phyloP scores from a whole-genome alignment of 768 basidiomycete genomes.

The Holtermanniella nyarrowii region DNA sequence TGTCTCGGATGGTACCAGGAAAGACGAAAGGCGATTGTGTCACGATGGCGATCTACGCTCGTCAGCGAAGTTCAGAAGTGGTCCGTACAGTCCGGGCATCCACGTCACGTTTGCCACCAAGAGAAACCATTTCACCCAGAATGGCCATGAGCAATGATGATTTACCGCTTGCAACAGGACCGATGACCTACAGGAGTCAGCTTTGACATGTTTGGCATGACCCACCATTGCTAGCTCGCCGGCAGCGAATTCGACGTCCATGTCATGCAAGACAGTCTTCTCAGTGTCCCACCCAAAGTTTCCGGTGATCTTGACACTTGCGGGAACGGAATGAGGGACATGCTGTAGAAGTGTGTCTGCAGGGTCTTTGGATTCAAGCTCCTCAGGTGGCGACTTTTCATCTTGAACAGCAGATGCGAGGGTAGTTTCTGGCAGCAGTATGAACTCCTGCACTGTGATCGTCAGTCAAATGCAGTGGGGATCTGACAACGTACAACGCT shows the following conservation, averaged over 20 bases:
- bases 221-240: background rate
- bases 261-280: background rate
- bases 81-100: background rate
- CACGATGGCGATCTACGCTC: slow-evolving; percentile 1
- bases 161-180: slow-evolving; percentile 8
- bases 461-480: background rate
- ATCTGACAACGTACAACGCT: background rate
- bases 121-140: slow-evolving; percentile 11
- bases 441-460: background rate
- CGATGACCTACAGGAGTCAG: background rate
- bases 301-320: background rate
- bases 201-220: background rate
- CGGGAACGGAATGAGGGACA: background rate
- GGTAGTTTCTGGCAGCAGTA: background rate
- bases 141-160: slow-evolving; percentile 11
- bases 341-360: background rate
- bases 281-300: background rate
- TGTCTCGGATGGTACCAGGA: slow-evolving; percentile 1
- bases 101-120: slow-evolving; percentile 1
- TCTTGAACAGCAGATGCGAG: background rate
- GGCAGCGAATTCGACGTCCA: background rate
- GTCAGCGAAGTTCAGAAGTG: no score
- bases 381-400: background rate
- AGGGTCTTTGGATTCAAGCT: background rate
- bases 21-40: slow-evolving; percentile 6